Evolutionary conservation across 371 early-diverging fungal genomes (phyloP), one percentile per base, ranked within the genome.

Genomic region (Mucor irregularis): DNA sequence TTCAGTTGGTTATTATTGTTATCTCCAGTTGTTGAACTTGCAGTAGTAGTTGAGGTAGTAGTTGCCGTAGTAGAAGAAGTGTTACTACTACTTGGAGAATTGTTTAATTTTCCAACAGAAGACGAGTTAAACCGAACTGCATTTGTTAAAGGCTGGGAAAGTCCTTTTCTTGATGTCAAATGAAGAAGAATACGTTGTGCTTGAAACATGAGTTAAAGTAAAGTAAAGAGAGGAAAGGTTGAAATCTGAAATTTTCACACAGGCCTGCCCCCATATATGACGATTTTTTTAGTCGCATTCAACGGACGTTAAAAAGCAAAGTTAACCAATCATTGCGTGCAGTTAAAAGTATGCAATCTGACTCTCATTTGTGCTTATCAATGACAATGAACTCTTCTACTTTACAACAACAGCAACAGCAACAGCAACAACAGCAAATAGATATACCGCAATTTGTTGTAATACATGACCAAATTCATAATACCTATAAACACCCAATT

Each of bases 391-490:
- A 43, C 39, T 50, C 56, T 28, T 22, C 66, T 16, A n/a, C n/a
- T n/a, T n/a, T n/a, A n/a, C n/a, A n/a, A n/a, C n/a, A n/a, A 10
- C 40, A 16, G 8, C 40, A 16, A 17, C 40, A 40, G 16, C 40
- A 22, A 11, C 40, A 17, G n/a, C n/a, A n/a, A n/a, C n/a, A n/a
- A n/a, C 47, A 46, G 24, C 56, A 52, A 4, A 19, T 61, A 26
- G 71, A 66, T 30, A 76, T 79, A 53, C 79, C 80, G 8, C 75
- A 82, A 19, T 78, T 78, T 58, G 76, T 78, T 7, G 77, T 80
- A 16, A 74, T 82, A 37, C 78, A 72, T 48, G 83, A 82, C 53
- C 68, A 75, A 49, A 54, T 69, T 11, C 56, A 71, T 39, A 73
- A 74, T 34, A 71, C 73, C 5, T 78, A 76, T 40, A 76, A 76